Conservation (phyloP, 2,329 filamentous ascomycete genomes). For the Zarea fungicola region DNA sequence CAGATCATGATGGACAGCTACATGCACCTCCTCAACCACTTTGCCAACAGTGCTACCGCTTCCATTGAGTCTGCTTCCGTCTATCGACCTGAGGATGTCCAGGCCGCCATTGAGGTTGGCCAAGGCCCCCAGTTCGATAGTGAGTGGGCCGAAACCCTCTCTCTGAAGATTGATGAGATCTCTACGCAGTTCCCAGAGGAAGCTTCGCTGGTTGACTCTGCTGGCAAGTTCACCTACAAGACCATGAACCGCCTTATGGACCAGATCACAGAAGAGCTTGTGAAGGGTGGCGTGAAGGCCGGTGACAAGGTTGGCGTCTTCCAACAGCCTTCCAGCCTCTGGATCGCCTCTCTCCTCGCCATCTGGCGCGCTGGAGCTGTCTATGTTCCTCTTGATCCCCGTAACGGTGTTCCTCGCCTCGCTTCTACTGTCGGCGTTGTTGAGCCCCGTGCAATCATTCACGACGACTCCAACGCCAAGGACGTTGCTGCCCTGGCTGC, state of each 20-base stretch:
- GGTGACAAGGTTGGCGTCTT: conserved; percentile 18
- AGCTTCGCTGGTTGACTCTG: neutral
- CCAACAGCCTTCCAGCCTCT: conserved; percentile 26
- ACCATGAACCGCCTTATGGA: conserved; percentile 10
- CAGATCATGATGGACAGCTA: conserved; percentile 15
- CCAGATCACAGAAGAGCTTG: conserved; percentile 7
- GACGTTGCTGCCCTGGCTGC: conserved; percentile 11
- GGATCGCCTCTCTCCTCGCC: conserved; percentile 34
- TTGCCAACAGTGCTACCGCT: conserved; percentile 26
- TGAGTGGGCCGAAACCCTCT: conserved; percentile 11
- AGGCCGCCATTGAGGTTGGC: conserved; percentile 7
- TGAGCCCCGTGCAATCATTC: conserved; percentile 22
- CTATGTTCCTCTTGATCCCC: conserved; percentile 37
- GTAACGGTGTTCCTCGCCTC: conserved; percentile 12
- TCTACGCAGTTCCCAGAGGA: neutral
- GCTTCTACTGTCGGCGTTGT: conserved; percentile 18
- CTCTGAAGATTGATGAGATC: conserved; percentile 8
- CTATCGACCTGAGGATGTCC: conserved; percentile 8
- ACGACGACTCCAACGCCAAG: conserved; percentile 12
- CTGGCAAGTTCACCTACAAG: conserved; percentile 6
- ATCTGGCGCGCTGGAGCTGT: conserved; percentile 33
- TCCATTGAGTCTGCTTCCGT: conserved; percentile 10
- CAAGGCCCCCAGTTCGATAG: conserved; percentile 6
- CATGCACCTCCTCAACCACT: conserved; percentile 14
- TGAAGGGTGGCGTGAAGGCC: conserved; percentile 15